Conservation (phyloP, 495 filamentous ascomycete species). For the Corynascus novoguineensis region DNA sequence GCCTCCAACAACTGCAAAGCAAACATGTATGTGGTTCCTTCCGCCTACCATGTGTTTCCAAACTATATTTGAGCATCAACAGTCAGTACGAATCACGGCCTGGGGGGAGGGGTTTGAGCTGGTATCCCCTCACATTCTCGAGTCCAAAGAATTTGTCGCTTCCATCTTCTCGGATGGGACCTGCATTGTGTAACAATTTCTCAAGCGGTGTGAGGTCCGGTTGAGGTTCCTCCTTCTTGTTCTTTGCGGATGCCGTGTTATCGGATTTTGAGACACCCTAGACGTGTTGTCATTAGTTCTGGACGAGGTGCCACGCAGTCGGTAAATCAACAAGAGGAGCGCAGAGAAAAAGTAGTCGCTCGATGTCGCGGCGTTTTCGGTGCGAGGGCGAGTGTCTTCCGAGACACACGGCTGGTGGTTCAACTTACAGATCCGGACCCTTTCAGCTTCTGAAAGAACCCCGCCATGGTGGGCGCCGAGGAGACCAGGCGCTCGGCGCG, state of each 20-base stretch:
- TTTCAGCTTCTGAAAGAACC: conserved; percentile 44
- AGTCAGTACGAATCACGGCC: conserved; percentile 19
- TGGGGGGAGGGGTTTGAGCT: conserved; percentile 7
- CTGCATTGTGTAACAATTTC: conserved; percentile 74
- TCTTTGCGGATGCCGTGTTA: conserved; percentile 35
- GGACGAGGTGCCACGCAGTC: conserved; percentile 5
- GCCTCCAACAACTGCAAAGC: not conserved
- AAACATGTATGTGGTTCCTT: not conserved
- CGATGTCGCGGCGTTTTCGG: not conserved
- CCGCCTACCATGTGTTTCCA: conserved; percentile 87
- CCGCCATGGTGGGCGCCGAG: conserved; percentile 35
- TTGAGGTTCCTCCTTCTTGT: conserved; percentile 67
- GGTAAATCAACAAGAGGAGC: not conserved
- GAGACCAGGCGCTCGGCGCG: conserved; percentile 13
- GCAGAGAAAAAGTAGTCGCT: conserved; percentile 9
- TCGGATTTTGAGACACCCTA: conserved; percentile 36
- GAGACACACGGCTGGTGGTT: conserved; percentile 1
- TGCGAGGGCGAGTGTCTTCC: not conserved
- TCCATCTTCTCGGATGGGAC: conserved; percentile 74
- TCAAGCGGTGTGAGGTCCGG: conserved; percentile 72
- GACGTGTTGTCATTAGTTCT: not conserved
- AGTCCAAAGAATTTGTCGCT: conserved; percentile 98
- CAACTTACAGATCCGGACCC: conserved; percentile 31
- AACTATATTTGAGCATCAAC: conserved; percentile 53
- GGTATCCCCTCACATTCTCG: conserved; percentile 71